phyloP scores from a whole-genome alignment of 495 filamentous ascomycete species.

The Lophiotrema nucula region DNA sequence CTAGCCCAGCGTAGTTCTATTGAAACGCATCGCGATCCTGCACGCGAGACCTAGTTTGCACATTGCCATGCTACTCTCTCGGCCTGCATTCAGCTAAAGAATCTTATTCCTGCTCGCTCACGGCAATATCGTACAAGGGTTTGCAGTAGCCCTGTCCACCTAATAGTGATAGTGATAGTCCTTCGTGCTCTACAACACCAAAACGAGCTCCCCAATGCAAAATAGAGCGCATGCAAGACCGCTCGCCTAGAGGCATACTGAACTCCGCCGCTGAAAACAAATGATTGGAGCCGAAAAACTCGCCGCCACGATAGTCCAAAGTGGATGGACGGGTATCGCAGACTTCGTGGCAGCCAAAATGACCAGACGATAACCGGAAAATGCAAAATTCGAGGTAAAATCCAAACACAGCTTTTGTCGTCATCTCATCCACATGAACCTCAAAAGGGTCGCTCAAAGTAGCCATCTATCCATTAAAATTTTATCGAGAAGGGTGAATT shows the following conservation, averaged over 20 bases:
- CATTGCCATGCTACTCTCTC: background rate
- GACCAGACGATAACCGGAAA: slow-evolving; percentile 2
- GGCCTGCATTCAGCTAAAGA: too few species aligned
- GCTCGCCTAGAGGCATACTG: background rate
- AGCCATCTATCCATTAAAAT: slow-evolving; percentile 8
- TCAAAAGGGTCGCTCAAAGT: background rate
- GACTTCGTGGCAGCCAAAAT: slow-evolving; percentile 17
- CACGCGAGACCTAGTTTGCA: background rate
- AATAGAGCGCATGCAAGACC: background rate
- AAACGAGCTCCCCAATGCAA: background rate
- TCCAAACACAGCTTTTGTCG: slow-evolving; percentile 12
- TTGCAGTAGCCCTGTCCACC: too few species aligned
- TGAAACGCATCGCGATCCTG: background rate
- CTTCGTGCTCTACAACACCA: background rate
- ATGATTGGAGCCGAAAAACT: background rate
- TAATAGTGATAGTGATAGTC: too few species aligned
- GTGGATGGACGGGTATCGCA: slow-evolving; percentile 22
- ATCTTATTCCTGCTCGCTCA: too few species aligned
- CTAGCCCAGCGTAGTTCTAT: background rate
- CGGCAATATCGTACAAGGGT: too few species aligned
- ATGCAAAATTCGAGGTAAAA: slow-evolving; percentile 18
- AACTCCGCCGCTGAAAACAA: slow-evolving; percentile 18
- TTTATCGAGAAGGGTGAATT: slow-evolving; percentile 31
- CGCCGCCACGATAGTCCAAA: slow-evolving; percentile 17
- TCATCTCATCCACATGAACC: slow-evolving; percentile 14